Evolutionary conservation across 2,329 filamentous ascomycete species (phyloP).

Genomic region (Colletotrichum horii): DNA sequence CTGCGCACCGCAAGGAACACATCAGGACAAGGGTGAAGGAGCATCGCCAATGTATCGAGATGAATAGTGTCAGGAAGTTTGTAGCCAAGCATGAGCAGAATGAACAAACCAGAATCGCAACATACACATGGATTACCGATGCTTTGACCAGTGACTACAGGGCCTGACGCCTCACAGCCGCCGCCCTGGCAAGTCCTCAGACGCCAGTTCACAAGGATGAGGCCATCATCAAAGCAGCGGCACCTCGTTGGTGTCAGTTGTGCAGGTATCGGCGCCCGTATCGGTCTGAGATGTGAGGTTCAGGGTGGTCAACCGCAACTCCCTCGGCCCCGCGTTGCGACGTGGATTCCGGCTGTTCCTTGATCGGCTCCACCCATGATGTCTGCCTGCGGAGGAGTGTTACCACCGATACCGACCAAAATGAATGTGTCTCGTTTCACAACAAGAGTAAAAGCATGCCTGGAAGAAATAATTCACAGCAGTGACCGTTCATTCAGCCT

Average conservation of each 20-base stretch:
- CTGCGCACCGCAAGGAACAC: too few species aligned
- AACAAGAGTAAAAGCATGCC: not conserved
- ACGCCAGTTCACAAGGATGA: conserved; percentile 86
- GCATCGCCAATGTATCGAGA: too few species aligned
- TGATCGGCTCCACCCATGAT: not conserved
- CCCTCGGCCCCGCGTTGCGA: conserved; percentile 60
- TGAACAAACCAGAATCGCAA: not conserved
- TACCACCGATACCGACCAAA: not conserved
- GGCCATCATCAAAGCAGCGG: conserved; percentile 87
- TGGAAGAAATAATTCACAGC: not conserved
- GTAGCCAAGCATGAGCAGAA: not conserved
- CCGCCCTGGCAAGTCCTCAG: conserved; percentile 72
- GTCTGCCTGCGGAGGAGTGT: not conserved
- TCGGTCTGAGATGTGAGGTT: conserved; percentile 81
- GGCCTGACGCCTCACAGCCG: not conserved
- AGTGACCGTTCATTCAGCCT: too few species aligned
- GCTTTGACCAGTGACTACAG: not conserved
- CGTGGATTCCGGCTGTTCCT: not conserved
- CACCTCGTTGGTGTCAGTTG: conserved; percentile 87
- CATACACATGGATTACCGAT: not conserved
- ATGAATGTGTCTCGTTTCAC: not conserved
- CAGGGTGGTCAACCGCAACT: conserved; percentile 87
- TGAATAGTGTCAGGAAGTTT: not conserved
- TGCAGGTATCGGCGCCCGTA: conserved; percentile 78
- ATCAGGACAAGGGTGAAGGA: too few species aligned